Evolutionary conservation across 2,329 filamentous ascomycete genomes (phyloP).

Genomic region (Xylariaceae sp.): DNA sequence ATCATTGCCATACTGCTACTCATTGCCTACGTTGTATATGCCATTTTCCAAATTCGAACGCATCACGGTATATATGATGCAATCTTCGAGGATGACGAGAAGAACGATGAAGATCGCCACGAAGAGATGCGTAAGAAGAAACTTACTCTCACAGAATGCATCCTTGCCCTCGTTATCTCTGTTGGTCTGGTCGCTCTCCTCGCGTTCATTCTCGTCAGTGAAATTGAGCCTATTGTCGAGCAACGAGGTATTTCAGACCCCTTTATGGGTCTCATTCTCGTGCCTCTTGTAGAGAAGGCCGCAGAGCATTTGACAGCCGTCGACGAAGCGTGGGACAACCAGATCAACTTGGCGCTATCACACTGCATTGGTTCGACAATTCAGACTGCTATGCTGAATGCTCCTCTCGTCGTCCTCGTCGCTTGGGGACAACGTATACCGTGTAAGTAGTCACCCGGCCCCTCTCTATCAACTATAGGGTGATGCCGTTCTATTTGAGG

Average conservation of each 20-base stretch:
- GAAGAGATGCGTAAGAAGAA: constrained; percentile 62
- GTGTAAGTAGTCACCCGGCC: too few relatives aligned
- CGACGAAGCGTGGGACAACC: constrained; percentile 80
- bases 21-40: constrained; percentile 63
- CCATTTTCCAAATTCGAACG: constrained; percentile 73
- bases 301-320: constrained; percentile 82
- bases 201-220: constrained; percentile 68
- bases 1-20: constrained; percentile 69
- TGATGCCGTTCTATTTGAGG: too few relatives aligned
- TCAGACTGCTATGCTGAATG: constrained; percentile 87
- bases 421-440: constrained; percentile 71
- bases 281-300: constrained; percentile 81
- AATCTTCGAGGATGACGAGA: constrained; percentile 69
- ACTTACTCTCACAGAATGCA: constrained; percentile 71
- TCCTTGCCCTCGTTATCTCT: constrained; percentile 62
- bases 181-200: constrained; percentile 70
- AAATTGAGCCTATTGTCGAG: constrained; percentile 62
- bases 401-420: constrained; percentile 76
- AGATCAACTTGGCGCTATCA: constrained; percentile 81
- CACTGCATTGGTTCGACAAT: constrained; percentile 85
- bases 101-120: constrained; percentile 61
- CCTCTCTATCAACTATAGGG: too few relatives aligned
- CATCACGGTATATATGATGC: constrained; percentile 76
- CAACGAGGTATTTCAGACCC: constrained; percentile 47
- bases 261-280: constrained; percentile 69